phyloP scores from a whole-genome alignment of 805 yeast species.

The Pichia manshurica region DNA sequence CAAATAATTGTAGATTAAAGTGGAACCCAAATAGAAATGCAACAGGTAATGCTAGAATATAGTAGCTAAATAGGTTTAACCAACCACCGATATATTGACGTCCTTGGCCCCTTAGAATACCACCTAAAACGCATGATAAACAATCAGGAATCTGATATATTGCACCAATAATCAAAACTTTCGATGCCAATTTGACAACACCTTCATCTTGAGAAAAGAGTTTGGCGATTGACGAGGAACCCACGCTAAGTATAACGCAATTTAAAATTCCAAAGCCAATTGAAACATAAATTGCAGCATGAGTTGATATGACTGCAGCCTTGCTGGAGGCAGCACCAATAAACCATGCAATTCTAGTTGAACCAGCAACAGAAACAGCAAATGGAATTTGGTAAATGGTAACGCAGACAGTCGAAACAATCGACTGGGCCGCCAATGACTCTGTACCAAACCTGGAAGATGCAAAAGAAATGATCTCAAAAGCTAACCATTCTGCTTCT shows the following conservation, averaged over 20 bases:
- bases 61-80: conserved; percentile 52
- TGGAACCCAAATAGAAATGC: conserved; percentile 50
- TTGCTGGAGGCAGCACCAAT: conserved; percentile 36
- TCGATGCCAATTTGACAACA: conserved; percentile 46
- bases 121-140: conserved; percentile 65
- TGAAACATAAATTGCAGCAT: conserved; percentile 34
- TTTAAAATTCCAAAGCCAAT: conserved; percentile 37
- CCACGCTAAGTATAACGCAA: conserved; percentile 40
- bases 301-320: conserved; percentile 35
- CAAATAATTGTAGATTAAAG: conserved; percentile 45
- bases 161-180: conserved; percentile 58
- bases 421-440: conserved; percentile 48
- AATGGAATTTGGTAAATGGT: conserved; percentile 52
- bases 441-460: conserved; percentile 50
- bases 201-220: conserved; percentile 56
- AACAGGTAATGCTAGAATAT: conserved; percentile 58
- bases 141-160: conserved; percentile 68
- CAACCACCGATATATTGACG: conserved; percentile 59
- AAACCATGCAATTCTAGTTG: conserved; percentile 53
- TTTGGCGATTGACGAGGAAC: conserved; percentile 38
- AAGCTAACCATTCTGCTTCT: conserved; percentile 56
- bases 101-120: conserved; percentile 75
- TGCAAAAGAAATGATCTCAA: conserved; percentile 49
- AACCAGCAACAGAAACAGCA: conserved; percentile 53
- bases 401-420: conserved; percentile 39